Conservation (phyloP, 2,329 filamentous ascomycete genomes). For the Fusarium mundagurra region DNA sequence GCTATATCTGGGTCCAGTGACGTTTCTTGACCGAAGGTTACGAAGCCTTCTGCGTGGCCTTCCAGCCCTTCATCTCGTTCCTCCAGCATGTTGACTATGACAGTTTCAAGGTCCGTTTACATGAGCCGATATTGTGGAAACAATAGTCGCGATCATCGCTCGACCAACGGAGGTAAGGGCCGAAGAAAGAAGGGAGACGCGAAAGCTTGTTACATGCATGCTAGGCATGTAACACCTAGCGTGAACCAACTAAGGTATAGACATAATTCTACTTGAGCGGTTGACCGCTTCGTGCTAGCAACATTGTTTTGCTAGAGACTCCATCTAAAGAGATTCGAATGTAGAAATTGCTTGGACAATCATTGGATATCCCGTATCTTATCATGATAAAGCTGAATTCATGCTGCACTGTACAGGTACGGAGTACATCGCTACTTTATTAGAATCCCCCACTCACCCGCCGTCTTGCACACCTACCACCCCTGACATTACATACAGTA, state of each 20-base stretch:
- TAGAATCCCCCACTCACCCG: conserved; percentile 24
- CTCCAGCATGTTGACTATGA: conserved; percentile 6
- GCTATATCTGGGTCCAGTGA: conserved; percentile 34
- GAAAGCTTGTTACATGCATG: conserved; percentile 23
- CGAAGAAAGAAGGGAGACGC: conserved; percentile 30
- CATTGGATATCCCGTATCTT: conserved; percentile 14
- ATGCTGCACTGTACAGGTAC: conserved; percentile 14
- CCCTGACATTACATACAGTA: conserved; percentile 29
- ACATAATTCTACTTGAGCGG: neutral
- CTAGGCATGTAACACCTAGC: conserved; percentile 5
- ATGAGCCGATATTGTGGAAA: conserved; percentile 30
- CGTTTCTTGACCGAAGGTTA: conserved; percentile 34
- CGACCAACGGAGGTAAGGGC: conserved; percentile 18
- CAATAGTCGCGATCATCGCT: conserved; percentile 27
- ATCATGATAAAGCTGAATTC: conserved; percentile 18
- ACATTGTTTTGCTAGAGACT: neutral
- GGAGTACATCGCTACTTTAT: neutral
- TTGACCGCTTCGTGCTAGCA: conserved; percentile 6
- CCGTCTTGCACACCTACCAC: conserved; percentile 12
- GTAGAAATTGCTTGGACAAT: conserved; percentile 11
- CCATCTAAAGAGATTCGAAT: conserved; percentile 4
- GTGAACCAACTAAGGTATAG: neutral
- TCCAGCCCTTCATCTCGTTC: conserved; percentile 17
- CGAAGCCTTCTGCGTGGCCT: conserved; percentile 34
- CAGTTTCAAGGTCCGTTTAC: conserved; percentile 32